Base-by-base conservation (phyloP, 257 asterid species). In the Salvia hispanica region DNA sequence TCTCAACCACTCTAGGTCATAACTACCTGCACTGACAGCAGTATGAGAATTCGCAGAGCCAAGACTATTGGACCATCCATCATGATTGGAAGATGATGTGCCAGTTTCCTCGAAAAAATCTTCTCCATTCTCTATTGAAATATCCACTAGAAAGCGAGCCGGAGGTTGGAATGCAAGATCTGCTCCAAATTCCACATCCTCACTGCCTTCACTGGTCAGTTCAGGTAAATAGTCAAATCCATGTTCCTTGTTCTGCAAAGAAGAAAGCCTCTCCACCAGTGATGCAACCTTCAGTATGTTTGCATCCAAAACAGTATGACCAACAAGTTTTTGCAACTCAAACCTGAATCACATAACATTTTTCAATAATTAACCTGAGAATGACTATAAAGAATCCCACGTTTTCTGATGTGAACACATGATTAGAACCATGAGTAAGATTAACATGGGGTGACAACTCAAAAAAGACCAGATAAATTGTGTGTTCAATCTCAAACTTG, bases 1-100 rank as follows among this genome's bases (percentile, higher is more conserved):
- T 76, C 87, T 78, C 87, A 93, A 76, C 99, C 99, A 93, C 64
- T 77, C 88, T 44, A 93, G 83, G 82, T 88, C 94, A 83, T 82
- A 86, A 58, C 73, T 82, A 67, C 78, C 82, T 60, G 74, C 85
- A 65, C 21, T 63, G 46, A 56, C 72, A 67, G 78, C 50, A 74
- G 79, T 75, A 43, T 58, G 69, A 72, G 68, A 70, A 74, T 72
- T 69, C 45, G 81, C 67, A 48, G 81, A 47, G 69, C 66, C 70
- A 60, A 72, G 75, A 65, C 77, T 66, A 62, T 81, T 78, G 47
- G 74, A 59, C 89, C 79, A 83, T 58, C 80, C 76, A 61, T 71
- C 84, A 52, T 71, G 76, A 74, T 68, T 70, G 72, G 73, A 65
- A 58, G 81, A 72, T 69, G 79, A 58, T 28, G 77, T 77, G 77